Conservation (phyloP, 2,329 filamentous ascomycete species). For the Neoascochyta sp. region DNA sequence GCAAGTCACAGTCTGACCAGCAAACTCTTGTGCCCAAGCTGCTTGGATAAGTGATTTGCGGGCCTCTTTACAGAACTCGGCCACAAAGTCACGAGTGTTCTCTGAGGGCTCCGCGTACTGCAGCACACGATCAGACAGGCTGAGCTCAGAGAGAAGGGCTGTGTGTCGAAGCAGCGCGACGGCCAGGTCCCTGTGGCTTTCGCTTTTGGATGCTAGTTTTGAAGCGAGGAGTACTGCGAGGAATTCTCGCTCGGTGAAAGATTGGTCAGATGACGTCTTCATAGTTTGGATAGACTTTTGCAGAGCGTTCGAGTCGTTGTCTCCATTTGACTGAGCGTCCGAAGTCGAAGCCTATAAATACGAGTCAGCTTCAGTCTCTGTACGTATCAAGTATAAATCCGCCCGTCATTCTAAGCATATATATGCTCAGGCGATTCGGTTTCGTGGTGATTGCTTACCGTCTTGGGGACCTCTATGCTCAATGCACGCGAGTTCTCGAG, state of each 20-base stretch:
- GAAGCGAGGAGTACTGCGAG: constrained; percentile 31
- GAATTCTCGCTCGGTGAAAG: constrained; percentile 36
- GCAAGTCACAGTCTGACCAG: constrained; percentile 23
- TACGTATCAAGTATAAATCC: not conserved
- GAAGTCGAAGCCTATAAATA: constrained; percentile 1
- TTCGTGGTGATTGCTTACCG: constrained; percentile 11
- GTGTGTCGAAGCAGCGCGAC: constrained; percentile 45
- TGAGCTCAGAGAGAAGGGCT: constrained; percentile 41
- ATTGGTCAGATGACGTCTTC: constrained; percentile 12
- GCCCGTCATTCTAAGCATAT: too few species aligned
- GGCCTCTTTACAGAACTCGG: constrained; percentile 42
- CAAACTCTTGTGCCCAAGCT: constrained; percentile 35
- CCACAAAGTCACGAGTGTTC: constrained; percentile 26
- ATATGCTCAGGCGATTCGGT: too few species aligned
- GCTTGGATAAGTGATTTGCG: constrained; percentile 37
- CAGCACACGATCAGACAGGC: constrained; percentile 40
- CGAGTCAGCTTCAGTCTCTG: constrained; percentile 1
- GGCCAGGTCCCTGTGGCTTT: constrained; percentile 28
- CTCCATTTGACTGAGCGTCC: constrained; percentile 1
- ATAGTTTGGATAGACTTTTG: constrained; percentile 19
- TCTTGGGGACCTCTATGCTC: constrained; percentile 13
- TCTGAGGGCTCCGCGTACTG: constrained; percentile 29
- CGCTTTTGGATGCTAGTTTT: constrained; percentile 28
- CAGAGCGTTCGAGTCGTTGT: constrained; percentile 14
- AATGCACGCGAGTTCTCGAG: constrained; percentile 17